Evolutionary conservation across 441 rosid genomes (phyloP).

Genomic region (Pelargonium citronellum): DNA sequence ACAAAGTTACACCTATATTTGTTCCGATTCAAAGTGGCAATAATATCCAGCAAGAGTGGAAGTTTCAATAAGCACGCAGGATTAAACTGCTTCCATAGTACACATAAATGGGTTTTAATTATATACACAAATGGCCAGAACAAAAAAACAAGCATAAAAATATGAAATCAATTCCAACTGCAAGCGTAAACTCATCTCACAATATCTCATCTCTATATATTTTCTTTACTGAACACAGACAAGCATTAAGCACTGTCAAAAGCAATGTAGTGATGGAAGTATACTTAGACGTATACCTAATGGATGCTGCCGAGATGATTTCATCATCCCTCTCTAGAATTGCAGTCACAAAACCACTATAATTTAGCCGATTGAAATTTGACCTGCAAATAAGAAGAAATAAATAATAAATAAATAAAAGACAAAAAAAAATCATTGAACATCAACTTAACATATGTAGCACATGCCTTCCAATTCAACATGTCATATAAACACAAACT

Average conservation of each 20-base stretch:
- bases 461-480: background rate
- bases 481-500: background rate
- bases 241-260: conserved; percentile 11
- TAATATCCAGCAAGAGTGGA: background rate
- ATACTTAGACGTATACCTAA: conserved; percentile 47
- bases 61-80: background rate
- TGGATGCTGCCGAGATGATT: conserved; percentile 71
- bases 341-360: conserved; percentile 62
- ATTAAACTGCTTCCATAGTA: background rate
- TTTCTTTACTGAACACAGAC: background rate
- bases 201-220: background rate
- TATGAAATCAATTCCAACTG: background rate
- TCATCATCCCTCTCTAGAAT: conserved; percentile 88
- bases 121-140: conserved; percentile 3
- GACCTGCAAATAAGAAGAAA: conserved; percentile 48
- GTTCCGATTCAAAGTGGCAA: background rate
- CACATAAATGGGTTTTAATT: background rate
- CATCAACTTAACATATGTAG: background rate
- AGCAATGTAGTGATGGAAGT: conserved; percentile 6
- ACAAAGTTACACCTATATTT: background rate
- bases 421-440: background rate
- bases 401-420: conserved; percentile 16
- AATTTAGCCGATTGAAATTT: conserved; percentile 70
- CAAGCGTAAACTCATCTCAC: conserved; percentile 1
- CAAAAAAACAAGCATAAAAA: background rate